Base-by-base conservation (phyloP, 352 stramenopile species). In the Phytophthora tentaculata region DNA sequence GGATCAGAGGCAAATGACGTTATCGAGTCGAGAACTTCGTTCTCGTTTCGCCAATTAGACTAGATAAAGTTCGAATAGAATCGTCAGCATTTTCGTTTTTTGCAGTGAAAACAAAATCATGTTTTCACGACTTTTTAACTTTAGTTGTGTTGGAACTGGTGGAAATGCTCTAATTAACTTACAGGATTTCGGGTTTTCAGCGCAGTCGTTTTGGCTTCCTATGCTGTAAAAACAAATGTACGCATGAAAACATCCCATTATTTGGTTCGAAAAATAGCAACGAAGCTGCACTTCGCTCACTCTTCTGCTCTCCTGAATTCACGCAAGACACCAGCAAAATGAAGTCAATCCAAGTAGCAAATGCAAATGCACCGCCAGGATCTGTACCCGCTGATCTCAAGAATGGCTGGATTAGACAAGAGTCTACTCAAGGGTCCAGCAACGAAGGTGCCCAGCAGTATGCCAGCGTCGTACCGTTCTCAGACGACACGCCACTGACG, bases 381-480 rank as follows among this genome's bases (percentile, higher is more conserved):
- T 54, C 67, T 22, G 23, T 60, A 23, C 19, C 54, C 29, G 44
- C n/a, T 16, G 67, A 74, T 13, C 61, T 74, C 17, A 62, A 74
- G 54, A 43, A 53, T 52, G 62, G 67, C 4, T 74, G 62, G 61
- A 17, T 71, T 53, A 12, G 37, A 20, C 53, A 67, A 56, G 49
- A 54, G 20, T 26, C 44, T 23, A 23, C 44, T 8, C 50, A 67
- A 67, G 37, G 35, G 7, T 51, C 54, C 37, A 41, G 60, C 26
- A 48, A 70, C 43, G 63, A 39, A 29, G 56, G 49, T 14, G 44
- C 22, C n/a, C 60, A 74, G 22, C 61, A 71, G 45, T 71, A 56
- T 32, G 50, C 61, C 20, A 71, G 56, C n/a, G 67, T 71, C 37
- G 43, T 71, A 7, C 67, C 61, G n/a, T 71, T 71, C 41, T 61